Evolutionary conservation across 2,329 filamentous ascomycete species (phyloP), one percentile per base, ranked within the genome.

Genomic region (Alternaria sp.): DNA sequence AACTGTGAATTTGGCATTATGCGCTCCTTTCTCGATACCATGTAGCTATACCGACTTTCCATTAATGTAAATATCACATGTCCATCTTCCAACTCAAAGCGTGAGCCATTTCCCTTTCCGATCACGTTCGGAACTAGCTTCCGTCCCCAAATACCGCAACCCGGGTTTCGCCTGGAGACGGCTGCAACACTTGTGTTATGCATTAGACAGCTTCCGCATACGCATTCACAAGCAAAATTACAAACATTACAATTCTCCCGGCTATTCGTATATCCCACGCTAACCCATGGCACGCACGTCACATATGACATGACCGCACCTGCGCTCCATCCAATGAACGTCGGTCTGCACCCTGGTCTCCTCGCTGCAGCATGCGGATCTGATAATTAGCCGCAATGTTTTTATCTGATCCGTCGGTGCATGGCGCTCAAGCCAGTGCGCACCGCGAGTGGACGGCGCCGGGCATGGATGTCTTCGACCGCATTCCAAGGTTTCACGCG

Each of bases 331-430:
- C 68, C 54, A 64, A 63, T n/a, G n/a, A n/a, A n/a, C n/a, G n/a
- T n/a, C n/a, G n/a, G n/a, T n/a, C n/a, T n/a, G n/a, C n/a, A n/a
- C n/a, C 36, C 36, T 13, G 7, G 19, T 9, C 25, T 17, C 21
- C 15, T 30, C 46, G 67, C 21, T 72, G 70, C 71, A 73, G 67
- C 67, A 59, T 5, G 67, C 73, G 73, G 75, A 77, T 78, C 74
- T 72, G 74, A 77, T 76, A 77, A 62, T 74, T 72, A 75, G 68
- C 59, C 67, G 66, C 51, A 56, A 51, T 40, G 5, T n/a, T 50
- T 57, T 65, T 65, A 65, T 65, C 62, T 55, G 62, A 62, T 65
- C 59, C 50, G 62, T 58, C 45, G 26, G 49, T 54, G 46, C 52
- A 40, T 56, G n/a, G 36, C 19, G 63, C 67, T 51, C 53, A 40